Evolutionary conservation across 2,329 filamentous ascomycete species (phyloP), one percentile per base, ranked within the genome.

Genomic region (Xylariomycetidae sp.): DNA sequence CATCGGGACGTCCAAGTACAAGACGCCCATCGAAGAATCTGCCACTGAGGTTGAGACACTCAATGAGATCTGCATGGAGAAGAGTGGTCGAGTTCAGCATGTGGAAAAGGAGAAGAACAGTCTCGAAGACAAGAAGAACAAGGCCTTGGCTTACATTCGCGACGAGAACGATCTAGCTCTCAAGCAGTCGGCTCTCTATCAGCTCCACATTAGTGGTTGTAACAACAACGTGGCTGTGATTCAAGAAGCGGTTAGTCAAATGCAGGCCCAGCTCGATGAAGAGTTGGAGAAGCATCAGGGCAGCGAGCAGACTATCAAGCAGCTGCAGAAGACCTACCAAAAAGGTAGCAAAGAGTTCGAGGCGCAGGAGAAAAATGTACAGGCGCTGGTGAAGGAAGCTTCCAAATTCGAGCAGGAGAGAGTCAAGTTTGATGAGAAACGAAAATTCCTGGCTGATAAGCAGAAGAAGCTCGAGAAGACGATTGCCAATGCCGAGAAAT

Each of bases 1-100:
- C 41, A 97, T 98, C 50, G 92, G 94, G 42, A 98, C 92, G 0
- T 97, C 92, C 5, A 96, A 95, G 58, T 98, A 98, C 68, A 98
- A 98, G 65, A 77, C 85, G 0, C 90, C 92, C 0, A 98, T 98
- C 43, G 92, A 98, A 49, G 92, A 98, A 63, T 82, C 89, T 1
- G 90, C 88, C 1, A 67, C 82, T 2, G 87, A 97, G 59, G 87
- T 95, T 0, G 92, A 98, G 61, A 81, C 80, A 1, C 74, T 97
- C 34, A 98, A 98, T 55, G 92, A 98, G 51, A 78, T 94, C 3
- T 98, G 92, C 55, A 72, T 88, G 50, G 92, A 98, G 61, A 98
- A 98, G 69, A 95, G 85, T 48, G 85, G 81, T 22, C 85, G 94
- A 42, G 92, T 98, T 2, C 88, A 97, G 62, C 90, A 96, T 52